Evolutionary conservation across 345 rosid species (phyloP), one percentile per base, ranked within the genome.

Genomic region (Salix purpurea): DNA sequence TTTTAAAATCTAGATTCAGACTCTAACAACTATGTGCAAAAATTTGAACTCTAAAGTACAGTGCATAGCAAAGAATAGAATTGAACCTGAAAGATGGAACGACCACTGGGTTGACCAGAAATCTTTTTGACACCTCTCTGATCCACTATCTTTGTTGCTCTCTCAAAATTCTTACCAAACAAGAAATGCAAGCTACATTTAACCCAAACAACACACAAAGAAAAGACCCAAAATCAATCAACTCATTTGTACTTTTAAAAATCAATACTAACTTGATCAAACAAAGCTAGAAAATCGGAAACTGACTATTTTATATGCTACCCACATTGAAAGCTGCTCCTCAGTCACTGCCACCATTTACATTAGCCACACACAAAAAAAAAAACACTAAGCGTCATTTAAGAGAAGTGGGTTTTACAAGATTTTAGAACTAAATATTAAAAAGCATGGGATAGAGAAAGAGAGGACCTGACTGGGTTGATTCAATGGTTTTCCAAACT

Each of bases 111-210:
- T 52, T 86, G 77, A 16, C 97, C 90, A 16, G 88, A 84, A 84
- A 95, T 87, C 80, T 84, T 85, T 86, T 89, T 93, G 44, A 94
- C 96, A 52, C 94, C 91, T 36, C 86, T 81, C 64, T 91, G 96
- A 81, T 93, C 97, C 24, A 91, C 86, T 28, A 91, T 90, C 85
- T 91, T 82, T 6, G 94, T 88, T 0, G 98, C 99, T 74, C 86
- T 86, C 87, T 91, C 97, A 61, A 95, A 74, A 82, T 91, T 95
- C 83, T 91, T 95, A 77, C 98, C 98, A 83, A 89, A 95, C 89
- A 93, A 81, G 84, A 93, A 84, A 86, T 91, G 90, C 88, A 93
- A 88, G 56, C 98, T 95, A 82, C 56, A 65, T 48, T 79, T 3
- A 7, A 40, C 71, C 23, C 30, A 19, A 44, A 54, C 32, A 28